Conservation (phyloP, 2,329 filamentous ascomycete genomes). For the Clathrospora elynae region DNA sequence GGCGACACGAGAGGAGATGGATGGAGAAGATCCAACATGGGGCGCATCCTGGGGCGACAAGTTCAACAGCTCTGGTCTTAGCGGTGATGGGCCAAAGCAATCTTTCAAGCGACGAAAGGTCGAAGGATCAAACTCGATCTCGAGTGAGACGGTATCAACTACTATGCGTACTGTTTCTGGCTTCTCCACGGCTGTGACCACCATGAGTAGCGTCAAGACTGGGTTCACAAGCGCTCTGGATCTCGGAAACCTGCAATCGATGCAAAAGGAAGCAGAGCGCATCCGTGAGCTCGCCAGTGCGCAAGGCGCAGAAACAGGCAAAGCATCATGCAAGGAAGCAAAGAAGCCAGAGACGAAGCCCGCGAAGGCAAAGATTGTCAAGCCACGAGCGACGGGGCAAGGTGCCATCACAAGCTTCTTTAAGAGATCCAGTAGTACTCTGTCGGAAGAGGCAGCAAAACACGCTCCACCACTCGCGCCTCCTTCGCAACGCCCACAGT, state of each 20-base stretch:
- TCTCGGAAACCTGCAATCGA: constrained; percentile 41
- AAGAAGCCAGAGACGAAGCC: constrained; percentile 29
- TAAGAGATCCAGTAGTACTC: constrained; percentile 34
- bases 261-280: constrained; percentile 47
- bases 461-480: constrained; percentile 6
- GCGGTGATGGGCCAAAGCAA: constrained; percentile 10
- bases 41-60: constrained; percentile 17
- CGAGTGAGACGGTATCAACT: constrained; percentile 19
- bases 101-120: constrained; percentile 38
- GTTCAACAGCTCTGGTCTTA: constrained; percentile 7
- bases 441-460: constrained; percentile 21
- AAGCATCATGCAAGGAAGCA: constrained; percentile 32
- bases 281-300: constrained; percentile 31
- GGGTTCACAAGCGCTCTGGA: constrained; percentile 50
- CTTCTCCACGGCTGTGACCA: constrained; percentile 37
- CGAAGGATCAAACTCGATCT: constrained; percentile 14
- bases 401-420: constrained; percentile 61
- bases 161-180: constrained; percentile 41
- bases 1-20: constrained; percentile 43
- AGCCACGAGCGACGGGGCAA: constrained; percentile 54
- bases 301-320: constrained; percentile 27
- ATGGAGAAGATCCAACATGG: constrained; percentile 34
- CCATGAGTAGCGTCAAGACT: constrained; percentile 22
- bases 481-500: constrained; percentile 29
- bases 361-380: constrained; percentile 24